Evolutionary conservation across 176 grass and related monocot species (phyloP), one percentile per base, ranked within the genome.

Genomic region (Paspalum vaginatum): DNA sequence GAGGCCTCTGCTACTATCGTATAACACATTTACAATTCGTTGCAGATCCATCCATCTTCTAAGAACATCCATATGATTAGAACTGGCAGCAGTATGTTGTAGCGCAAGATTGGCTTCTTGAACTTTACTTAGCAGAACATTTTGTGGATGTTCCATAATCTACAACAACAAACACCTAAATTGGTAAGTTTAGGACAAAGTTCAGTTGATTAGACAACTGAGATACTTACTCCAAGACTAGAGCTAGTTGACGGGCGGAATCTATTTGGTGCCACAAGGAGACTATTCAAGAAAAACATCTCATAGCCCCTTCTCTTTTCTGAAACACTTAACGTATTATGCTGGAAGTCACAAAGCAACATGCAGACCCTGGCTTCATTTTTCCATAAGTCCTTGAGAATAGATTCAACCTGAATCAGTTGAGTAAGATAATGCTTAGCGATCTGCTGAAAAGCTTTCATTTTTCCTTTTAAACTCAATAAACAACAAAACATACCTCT

Each of bases 141-240:
- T 97, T 69, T 97, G 94, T 65, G 94, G 94, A 86, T 97, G 91
- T 84, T 97, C 94, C 86, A 97, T 86, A 32, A 92, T 62, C 94
- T 97, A 78, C 37, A 41, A 45, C 21, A 69, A 69, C 14, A 85
- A 61, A 86, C 43, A 63, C 6, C 20, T 26, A 72, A 73, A 51
- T 25, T 7, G 3, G 61, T 85, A 68, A 88, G 52, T 70, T 74
- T 46, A 81, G 58, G 53, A 82, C 39, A 55, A 68, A 66, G 53
- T 60, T 61, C 43, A 81, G 49, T 79, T 20, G 54, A 42, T 26
- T 46, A 58, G 49, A 79, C 61, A 78, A 42, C 60, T 47, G 44
- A 43, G 61, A 42, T 66, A 62, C 95, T 92, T 77, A 98, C 95
- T 70, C 83, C 95, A 91, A 79, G 85, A 61, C 52, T 57, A 71